Base-by-base conservation (phyloP, 2,329 filamentous ascomycete genomes). In the Grosmannia penicillata region DNA sequence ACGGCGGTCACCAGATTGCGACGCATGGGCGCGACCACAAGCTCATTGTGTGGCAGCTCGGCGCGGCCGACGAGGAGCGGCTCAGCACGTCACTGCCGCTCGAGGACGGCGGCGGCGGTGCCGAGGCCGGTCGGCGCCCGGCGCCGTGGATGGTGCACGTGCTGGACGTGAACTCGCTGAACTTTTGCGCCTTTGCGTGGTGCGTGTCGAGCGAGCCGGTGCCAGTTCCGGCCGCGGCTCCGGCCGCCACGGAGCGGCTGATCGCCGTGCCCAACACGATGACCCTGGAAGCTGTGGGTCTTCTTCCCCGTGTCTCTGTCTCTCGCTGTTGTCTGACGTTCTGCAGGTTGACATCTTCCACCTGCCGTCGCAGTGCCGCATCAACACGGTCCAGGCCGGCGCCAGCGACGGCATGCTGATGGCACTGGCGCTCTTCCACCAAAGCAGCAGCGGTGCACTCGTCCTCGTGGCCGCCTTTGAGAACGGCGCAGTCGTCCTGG, bases 101-200 rank as follows among this genome's bases (percentile, higher is more conserved):
- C 24, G 83, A 93, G 44, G n/a, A 30, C 1, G 24, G 32, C 14
- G 11, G 6, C 3, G 23, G 11, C 6, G 33, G 61, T 54, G 2
- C 56, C 55, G 22, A 59, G 56, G 33, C 56, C 56, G 36, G 24
- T 10, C 10, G 14, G 6, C 69, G 61, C 45, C 71, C 68, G 15
- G 69, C 78, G 49, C 91, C 91, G 23, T 93, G 84, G 85, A 62
- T 95, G n/a, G 57, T 94, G 18, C 74, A 94, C 56, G 71, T 82
- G 4, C 62, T 98, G 6, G 68, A 82, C 6, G 85, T 96, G 31
- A 95, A 95, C 52, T 85, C 89, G 2, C 72, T 96, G 61, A 98
- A 96, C 53, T 98, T 96, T 55, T 98, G 91, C 54, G 71, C 81
- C 2, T 94, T 94, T 55, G 69, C 80, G 3, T 67, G 70, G 44